Conservation (phyloP, 2,329 filamentous ascomycete genomes). For the Drechslerella stenobrocha region DNA sequence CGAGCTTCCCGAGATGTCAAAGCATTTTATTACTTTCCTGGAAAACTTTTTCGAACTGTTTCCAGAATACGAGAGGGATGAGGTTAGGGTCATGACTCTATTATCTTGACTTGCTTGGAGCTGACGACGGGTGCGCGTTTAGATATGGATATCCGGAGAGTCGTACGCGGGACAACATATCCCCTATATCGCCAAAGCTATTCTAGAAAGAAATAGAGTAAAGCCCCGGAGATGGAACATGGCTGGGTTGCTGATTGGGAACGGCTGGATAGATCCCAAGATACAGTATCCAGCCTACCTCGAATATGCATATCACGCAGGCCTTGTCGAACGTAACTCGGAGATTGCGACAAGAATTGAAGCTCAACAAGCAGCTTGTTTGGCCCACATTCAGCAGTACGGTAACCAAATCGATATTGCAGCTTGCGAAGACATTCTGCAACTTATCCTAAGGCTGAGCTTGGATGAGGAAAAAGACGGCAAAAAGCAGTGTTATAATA, state of each 20-base stretch:
- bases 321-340: conserved; percentile 70
- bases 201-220: conserved; percentile 76
- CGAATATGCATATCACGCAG: conserved; percentile 75
- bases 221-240: conserved; percentile 69
- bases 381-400: conserved; percentile 64
- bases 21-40: conserved; percentile 83
- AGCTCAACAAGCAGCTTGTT: conserved; percentile 69
- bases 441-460: conserved; percentile 70
- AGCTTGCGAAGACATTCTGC: conserved; percentile 76
- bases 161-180: conserved; percentile 97
- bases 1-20: conserved; percentile 84
- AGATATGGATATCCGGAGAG: conserved; percentile 94
- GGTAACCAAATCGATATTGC: conserved; percentile 67
- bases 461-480: conserved; percentile 61
- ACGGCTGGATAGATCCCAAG: conserved; percentile 90
- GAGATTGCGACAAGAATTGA: conserved; percentile 69
- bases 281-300: conserved; percentile 91
- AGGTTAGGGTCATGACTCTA: conserved; percentile 67
- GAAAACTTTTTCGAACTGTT: conserved; percentile 91
- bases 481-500: conserved; percentile 74
- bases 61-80: conserved; percentile 86
- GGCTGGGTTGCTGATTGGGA: conserved; percentile 86
- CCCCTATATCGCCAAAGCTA: conserved; percentile 90
- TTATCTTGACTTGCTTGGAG: not conserved
- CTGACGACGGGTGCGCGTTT: conserved; percentile 17